Conservation (phyloP, 139 green algal genomes). For the Picochlorum sp. region DNA sequence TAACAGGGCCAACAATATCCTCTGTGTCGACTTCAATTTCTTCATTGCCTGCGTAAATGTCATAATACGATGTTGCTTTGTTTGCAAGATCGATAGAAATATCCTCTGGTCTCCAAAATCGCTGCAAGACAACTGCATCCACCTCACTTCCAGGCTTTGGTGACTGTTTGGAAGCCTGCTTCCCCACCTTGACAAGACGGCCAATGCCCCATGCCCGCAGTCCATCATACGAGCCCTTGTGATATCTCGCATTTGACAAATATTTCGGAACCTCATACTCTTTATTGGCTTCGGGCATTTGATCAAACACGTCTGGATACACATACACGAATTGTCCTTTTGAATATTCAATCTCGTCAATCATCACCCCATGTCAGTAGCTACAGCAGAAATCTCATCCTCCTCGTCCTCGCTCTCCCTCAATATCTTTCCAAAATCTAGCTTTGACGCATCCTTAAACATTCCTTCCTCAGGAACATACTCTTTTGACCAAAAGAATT, state of each 20-base stretch:
- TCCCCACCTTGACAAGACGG: slow-evolving; percentile 48
- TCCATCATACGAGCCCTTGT: slow-evolving; percentile 63
- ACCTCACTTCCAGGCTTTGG: slow-evolving; percentile 2
- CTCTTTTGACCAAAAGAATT: slow-evolving; percentile 65
- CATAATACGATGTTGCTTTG: slow-evolving; percentile 44
- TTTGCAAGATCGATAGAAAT: slow-evolving; percentile 66
- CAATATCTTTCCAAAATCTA: slow-evolving; percentile 37
- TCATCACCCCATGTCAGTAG: slow-evolving; percentile 39
- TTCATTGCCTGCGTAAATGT: slow-evolving; percentile 64
- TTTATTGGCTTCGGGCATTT: slow-evolving; percentile 21
- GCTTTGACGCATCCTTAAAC: slow-evolving; percentile 61
- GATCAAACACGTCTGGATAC: slow-evolving; percentile 43
- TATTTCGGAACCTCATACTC: slow-evolving; percentile 42
- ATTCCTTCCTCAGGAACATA: slow-evolving; percentile 78
- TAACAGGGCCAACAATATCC: slow-evolving; percentile 47
- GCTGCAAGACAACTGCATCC: slow-evolving; percentile 40
- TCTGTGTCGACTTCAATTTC: slow-evolving; percentile 36
- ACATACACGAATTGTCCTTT: slow-evolving; percentile 76
- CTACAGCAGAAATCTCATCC: slow-evolving; percentile 20
- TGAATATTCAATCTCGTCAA: slow-evolving; percentile 45
- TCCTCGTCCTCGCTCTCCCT: slow-evolving; percentile 7
- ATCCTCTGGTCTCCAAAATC: slow-evolving; percentile 90
- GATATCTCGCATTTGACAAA: slow-evolving; percentile 44
- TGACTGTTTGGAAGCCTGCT: slow-evolving; percentile 3
- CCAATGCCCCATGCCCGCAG: slow-evolving; percentile 65